Percentiles rank a stretch among this genome's conserved stretches.
phyloP scores from a whole-genome alignment of 2,329 filamentous ascomycete species.

The Alternaria panax region DNA sequence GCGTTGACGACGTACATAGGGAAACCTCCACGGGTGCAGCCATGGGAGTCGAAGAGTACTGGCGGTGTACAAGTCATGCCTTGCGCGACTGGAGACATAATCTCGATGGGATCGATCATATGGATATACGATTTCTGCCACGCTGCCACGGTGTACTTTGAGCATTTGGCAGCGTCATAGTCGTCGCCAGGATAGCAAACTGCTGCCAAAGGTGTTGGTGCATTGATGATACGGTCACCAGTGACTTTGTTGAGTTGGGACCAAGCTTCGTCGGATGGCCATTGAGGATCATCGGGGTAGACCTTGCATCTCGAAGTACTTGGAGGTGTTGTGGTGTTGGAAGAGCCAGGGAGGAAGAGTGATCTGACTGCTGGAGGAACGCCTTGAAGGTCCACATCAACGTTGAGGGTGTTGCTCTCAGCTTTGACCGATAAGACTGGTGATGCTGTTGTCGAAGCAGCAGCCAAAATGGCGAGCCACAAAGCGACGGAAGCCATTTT shows the following conservation, averaged over 20 bases:
- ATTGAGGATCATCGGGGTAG: conserved; percentile 55
- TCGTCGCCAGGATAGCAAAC: conserved; percentile 42
- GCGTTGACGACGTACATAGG: conserved; percentile 48
- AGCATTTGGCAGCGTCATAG: conserved; percentile 42
- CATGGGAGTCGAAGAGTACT: conserved; percentile 43
- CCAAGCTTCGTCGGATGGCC: conserved; percentile 60
- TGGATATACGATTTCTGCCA: conserved; percentile 47
- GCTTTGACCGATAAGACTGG: conserved; percentile 22
- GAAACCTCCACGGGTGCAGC: conserved; percentile 48
- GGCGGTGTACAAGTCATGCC: conserved; percentile 49
- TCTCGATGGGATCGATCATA: conserved; percentile 46
- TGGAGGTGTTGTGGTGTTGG: conserved; percentile 10
- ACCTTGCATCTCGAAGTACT: conserved; percentile 55
- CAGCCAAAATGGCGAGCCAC: conserved; percentile 36
- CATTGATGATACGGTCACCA: conserved; percentile 35
- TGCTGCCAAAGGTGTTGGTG: conserved; percentile 40
- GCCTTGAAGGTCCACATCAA: conserved; percentile 31
- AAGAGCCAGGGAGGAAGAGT: conserved; percentile 30
- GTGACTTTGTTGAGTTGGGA: conserved; percentile 52
- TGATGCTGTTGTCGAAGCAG: conserved; percentile 28
- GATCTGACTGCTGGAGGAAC: conserved; percentile 26
- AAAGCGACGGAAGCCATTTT: conserved; percentile 26
- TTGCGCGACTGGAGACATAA: conserved; percentile 48
- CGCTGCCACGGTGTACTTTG: conserved; percentile 33
- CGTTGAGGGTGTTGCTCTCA: conserved; percentile 14